Evolutionary conservation across 1,284 basidiomycete species (phyloP), one percentile per base, ranked within the genome.

Genomic region (Microstroma glucosiphilum): DNA sequence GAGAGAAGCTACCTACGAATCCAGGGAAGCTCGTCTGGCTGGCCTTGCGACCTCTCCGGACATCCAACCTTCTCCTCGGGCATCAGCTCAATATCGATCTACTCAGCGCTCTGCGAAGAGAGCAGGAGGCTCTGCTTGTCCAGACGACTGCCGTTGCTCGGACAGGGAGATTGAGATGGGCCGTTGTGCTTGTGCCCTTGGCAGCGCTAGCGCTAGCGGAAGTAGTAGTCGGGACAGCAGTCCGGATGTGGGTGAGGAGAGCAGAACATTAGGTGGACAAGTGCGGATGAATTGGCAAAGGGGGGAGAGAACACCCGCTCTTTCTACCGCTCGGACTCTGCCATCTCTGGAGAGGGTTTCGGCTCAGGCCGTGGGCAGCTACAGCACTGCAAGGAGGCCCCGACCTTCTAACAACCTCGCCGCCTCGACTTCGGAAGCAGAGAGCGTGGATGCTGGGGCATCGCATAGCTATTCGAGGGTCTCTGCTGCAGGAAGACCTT

Each of bases 61-160:
- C 6, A 12, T 21, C 15, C 17, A 6, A 12, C 17, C 43, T 48
- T 48, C 43, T 12, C 6, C 43, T 48, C 43, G 13, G 43, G 43
- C 6, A 3, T 48, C 21, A 6, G 12, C 43, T 48, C 43, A 17
- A 21, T 4, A 12, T 12, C 43, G 15, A 6, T 6, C 43, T 4
- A 6, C 15, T n/a, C 21, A 17, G 17, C 15, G 21, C 21, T 17
- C 43, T 17, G 3, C 12, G 43, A 48, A 17, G 3, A 48, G 21
- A 48, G 17, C 4, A 48, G 17, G 17, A 48, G 17, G 17, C 21
- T n/a, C 17, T 3, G 17, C 43, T 21, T 48, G 43, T 48, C 43
- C 43, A 4, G 43, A 48, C 43, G 43, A 48, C 43, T 48, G 43
- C 21, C 43, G 43, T 48, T 48, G 43, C 43, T 48, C 43, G 43